These are phyloP conservation scores for Cystobasidiopsis lactophilus DNA, from an alignment of 768 basidiomycete species.

Conservation along the genomic window DNA sequence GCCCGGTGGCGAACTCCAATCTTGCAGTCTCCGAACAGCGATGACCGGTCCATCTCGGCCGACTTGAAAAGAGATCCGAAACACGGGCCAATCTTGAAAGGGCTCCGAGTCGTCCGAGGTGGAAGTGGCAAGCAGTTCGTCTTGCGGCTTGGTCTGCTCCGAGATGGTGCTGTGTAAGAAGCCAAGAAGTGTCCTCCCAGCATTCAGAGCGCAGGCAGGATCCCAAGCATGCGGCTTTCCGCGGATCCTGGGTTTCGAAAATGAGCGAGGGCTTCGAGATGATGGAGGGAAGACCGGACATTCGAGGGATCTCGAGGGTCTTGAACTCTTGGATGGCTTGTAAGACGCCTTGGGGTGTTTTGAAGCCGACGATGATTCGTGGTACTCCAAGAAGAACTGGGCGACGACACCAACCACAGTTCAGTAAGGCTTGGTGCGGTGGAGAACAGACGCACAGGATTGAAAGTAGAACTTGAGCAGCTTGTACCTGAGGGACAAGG, in stretches of 20 bases:
- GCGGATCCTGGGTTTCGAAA: conserved; percentile 30
- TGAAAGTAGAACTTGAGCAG: conserved; percentile 83
- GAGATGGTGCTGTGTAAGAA: conserved; percentile 28
- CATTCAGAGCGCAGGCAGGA: conserved; percentile 46
- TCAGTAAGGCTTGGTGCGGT: background rate
- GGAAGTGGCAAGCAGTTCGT: background rate
- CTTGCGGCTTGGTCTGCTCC: background rate
- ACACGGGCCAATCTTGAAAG: conserved; percentile 6
- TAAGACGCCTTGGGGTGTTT: conserved; percentile 49
- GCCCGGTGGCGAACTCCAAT: background rate
- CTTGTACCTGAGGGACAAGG: conserved; percentile 33
- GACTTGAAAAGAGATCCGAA: conserved; percentile 13
- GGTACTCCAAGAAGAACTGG: conserved; percentile 64
- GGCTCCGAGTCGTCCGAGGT: background rate
- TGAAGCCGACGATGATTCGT: conserved; percentile 68
- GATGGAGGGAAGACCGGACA: conserved; percentile 18
- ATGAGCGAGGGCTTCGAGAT: background rate
- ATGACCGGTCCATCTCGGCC: background rate
- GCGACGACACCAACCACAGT: background rate
- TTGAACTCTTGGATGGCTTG: conserved; percentile 47
- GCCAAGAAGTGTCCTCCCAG: conserved; percentile 42
- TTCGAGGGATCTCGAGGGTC: conserved; percentile 55
- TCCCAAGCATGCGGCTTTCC: conserved; percentile 59
- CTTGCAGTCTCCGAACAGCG: background rate
- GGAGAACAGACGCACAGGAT: conserved; percentile 30